Base-by-base conservation (phyloP, 2,329 filamentous ascomycete genomes). In the Fusarium setosum region DNA sequence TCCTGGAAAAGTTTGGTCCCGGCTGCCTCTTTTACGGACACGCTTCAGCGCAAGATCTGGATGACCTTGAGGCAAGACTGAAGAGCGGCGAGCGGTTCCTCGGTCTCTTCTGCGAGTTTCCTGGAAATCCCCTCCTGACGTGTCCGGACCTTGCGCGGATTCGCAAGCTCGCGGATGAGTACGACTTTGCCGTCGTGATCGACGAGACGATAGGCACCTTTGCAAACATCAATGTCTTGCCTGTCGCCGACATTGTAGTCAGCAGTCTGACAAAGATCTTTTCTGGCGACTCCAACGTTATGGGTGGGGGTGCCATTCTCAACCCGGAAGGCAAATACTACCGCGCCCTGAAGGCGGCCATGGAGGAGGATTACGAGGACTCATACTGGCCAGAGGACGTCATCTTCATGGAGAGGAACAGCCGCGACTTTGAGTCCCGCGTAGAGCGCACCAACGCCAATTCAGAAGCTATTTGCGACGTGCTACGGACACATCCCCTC, bases 171-270 rank as follows among this genome's bases (percentile, higher is more conserved):
- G 94, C 95, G 2, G 89, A 97, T 74, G 84, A 87, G 65, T 97
- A 94, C 77, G 91, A 92, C 73, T 98, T 99, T 75, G 91, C 90
- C 20, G 89, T 98, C 12, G 92, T 98, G 3, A 87, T 99, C 3
- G 96, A 99, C 77, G 96, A 99, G 79, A 98, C 96, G 0, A 93
- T 99, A 61, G 95, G 95, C 70, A 99, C 96, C 56, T 97, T 97
- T 75, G 89, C 96, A 74, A 99, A 99, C 75, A 90, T 97, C 71
- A 93, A 98, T 75, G 93, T 99, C 5, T 85, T 99, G 6, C 93
- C 91, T 4, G 92, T 90, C 74, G 92, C 93, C 60, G 96, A 99
- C 77, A 85, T 98, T 15, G 92, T 98, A 6, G 95, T 97, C 56
- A 97, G 93, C 82, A 97, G 93, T 75, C 83, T 99, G 59, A 98